Base-by-base conservation (phyloP, 1,284 basidiomycete species). In the Tranzscheliella williamsii region DNA sequence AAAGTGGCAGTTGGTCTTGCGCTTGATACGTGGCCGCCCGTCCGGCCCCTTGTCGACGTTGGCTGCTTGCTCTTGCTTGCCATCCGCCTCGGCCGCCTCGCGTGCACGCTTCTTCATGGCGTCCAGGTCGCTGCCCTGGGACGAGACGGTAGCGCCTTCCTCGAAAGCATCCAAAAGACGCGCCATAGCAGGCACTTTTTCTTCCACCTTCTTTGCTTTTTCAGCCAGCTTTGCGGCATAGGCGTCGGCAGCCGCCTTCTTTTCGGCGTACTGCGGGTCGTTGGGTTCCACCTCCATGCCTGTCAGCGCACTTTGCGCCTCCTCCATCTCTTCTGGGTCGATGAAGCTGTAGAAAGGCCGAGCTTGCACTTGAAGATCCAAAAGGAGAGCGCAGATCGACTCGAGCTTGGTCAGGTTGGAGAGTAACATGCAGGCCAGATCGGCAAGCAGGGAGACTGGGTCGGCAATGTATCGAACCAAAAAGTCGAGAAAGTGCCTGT, bases 381-480 rank as follows among this genome's bases (percentile, higher is more conserved):
- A 81, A 9, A 96, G 80, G 2, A 82, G 78, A 3, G 85, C 81
- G 57, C 88, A 87, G 38, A 89, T 84, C 0, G 83, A 80, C 4
- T 90, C 83, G 42, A 90, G 86, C 12, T 89, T 85, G 13, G 91
- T 91, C 33, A 97, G 81, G 79, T 99, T 99, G 16, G 93, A 96
- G 5, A 98, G 83, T 1, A 98, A 83, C 95, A 99, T 98, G 24
- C 90, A 86, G 1, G 92, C 91, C 9, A 97, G 84, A 80, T 97
- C 94, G 24, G 92, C 91, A 16, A 96, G 85, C 42, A 90, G 85
- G 4, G 93, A 87, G 56, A 88, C 85, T 5, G 89, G 87, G 79
- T 94, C 88, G 57, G 92, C 83, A 47, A 94, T 92, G 79, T 96
- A 96, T 1, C 90, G 88, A 1, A 91, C 86, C 24, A 98, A 80